Evolutionary conservation across 2,329 filamentous ascomycete species (phyloP).

Genomic region (Phyllosticta citriasiana): DNA sequence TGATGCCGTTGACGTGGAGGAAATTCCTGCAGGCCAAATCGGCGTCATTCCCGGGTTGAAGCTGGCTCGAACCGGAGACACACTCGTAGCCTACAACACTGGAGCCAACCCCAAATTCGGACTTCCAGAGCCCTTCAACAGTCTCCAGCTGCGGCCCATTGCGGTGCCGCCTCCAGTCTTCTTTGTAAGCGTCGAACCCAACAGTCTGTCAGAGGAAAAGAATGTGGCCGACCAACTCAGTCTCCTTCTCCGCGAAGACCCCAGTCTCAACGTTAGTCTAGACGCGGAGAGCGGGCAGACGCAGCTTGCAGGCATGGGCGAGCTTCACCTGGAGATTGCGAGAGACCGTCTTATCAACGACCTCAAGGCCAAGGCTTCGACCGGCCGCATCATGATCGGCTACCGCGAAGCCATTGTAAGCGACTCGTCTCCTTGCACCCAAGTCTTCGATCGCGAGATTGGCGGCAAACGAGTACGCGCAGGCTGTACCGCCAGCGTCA

Average conservation of each 20-base stretch:
- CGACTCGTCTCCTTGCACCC: slow-evolving; percentile 46
- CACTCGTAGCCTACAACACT: slow-evolving; percentile 60
- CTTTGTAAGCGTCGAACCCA: slow-evolving; percentile 83
- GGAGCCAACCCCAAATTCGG: slow-evolving; percentile 50
- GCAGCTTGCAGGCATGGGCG: slow-evolving; percentile 90
- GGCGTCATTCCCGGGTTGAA: slow-evolving; percentile 88
- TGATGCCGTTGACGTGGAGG: slow-evolving; percentile 73
- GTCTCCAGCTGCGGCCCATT: slow-evolving; percentile 76
- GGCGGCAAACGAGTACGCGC: slow-evolving; percentile 73
- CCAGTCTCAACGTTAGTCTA: slow-evolving; percentile 72
- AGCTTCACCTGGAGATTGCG: slow-evolving; percentile 89
- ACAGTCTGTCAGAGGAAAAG: slow-evolving; percentile 69
- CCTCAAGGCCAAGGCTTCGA: slow-evolving; percentile 74
- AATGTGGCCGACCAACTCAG: slow-evolving; percentile 65
- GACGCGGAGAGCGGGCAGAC: slow-evolving; percentile 91
- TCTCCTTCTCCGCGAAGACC: slow-evolving; percentile 80
- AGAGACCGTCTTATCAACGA: slow-evolving; percentile 79
- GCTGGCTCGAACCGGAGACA: slow-evolving; percentile 86
- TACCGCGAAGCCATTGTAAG: slow-evolving; percentile 74
- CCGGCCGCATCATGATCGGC: slow-evolving; percentile 88
- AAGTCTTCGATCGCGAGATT: slow-evolving; percentile 66
- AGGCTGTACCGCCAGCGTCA: slow-evolving; percentile 58
- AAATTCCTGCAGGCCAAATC: slow-evolving; percentile 79
- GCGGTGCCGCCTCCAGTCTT: slow-evolving; percentile 89
- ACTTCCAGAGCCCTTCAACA: slow-evolving; percentile 58